A percentile compares a stretch with the other conserved stretches of the same genome.
phyloP scores from a whole-genome alignment of 2,329 filamentous ascomycete species.

The Diaporthe vaccinii region DNA sequence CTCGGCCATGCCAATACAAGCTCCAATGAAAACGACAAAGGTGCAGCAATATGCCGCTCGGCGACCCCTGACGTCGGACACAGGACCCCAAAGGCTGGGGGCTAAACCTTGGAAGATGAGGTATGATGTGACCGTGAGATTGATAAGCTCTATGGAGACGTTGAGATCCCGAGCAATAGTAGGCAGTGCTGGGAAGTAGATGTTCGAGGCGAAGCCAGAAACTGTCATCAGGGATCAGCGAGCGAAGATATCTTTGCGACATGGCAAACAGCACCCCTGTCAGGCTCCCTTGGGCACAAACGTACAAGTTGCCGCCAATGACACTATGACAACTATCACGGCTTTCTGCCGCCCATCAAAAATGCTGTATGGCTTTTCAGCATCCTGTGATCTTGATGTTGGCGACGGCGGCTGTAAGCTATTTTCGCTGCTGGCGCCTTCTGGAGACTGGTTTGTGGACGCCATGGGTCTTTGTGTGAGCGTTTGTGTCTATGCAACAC shows the following conservation, averaged over 20 bases:
- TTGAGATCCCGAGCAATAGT: constrained; percentile 61
- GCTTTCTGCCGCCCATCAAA: neutral
- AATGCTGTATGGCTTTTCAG: neutral
- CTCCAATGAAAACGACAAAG: constrained; percentile 66
- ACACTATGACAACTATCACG: constrained; percentile 1
- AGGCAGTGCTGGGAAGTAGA: constrained; percentile 68
- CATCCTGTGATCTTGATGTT: no score
- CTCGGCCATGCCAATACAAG: constrained; percentile 67
- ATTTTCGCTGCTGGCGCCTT: neutral
- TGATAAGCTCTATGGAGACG: constrained; percentile 59
- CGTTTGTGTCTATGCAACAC: neutral
- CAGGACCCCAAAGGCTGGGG: constrained; percentile 62
- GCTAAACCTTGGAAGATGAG: constrained; percentile 72
- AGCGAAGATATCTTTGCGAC: no score
- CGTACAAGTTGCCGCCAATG: constrained; percentile 12
- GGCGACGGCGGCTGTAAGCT: neutral
- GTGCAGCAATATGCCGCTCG: constrained; percentile 67
- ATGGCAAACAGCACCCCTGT: fast-evolving
- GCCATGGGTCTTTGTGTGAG: neutral
- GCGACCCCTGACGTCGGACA: constrained; percentile 68
- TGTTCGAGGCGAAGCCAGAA: constrained; percentile 48
- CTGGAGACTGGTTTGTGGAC: neutral
- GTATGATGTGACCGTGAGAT: constrained; percentile 67
- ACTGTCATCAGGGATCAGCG: neutral
- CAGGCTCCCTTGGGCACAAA: neutral